Base-by-base conservation (phyloP, 768 basidiomycete species). In the Hysterangium stoloniferum region DNA sequence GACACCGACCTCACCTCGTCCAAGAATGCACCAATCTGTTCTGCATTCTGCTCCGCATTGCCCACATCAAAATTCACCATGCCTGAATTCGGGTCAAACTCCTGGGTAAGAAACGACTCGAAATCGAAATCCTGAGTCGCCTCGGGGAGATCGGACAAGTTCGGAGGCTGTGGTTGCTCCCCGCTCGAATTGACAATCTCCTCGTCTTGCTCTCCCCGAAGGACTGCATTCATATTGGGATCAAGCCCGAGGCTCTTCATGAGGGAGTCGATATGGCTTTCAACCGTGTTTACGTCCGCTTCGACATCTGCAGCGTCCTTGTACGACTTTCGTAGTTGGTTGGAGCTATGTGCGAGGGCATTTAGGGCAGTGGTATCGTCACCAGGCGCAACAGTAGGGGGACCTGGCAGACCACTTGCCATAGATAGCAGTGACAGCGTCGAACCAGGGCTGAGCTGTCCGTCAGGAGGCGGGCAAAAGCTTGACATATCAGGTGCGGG, bases 221-320 rank as follows among this genome's bases (percentile, higher is more conserved):
- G 49, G 8, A 31, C 27, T n/a, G 49, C 49, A 13, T 20, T 31
- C 19, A 66, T 31, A 9, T 42, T 52, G 17, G 80, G 70, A 60
- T 88, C 83, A 42, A 86, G 63, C 6, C 84, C 85, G 40, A 90
- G 73, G 42, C 75, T 75, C 55, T 84, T 73, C 27, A 91, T 84
- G 53, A 93, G 70, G 5, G 77, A 76, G 52, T 86, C 76, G 36
- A 94, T 80, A 53, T 77, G 80, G 11, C 66, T 69, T 54, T 84
- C 78, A 47, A 91, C 65, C 32, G 78, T 76, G 55, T 82, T 80
- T 24, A 92, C 85, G 50, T 87, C 84, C 40, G 75, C 73, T 52
- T 82, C 79, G 38, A 92, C 81, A 54, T 84, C 83, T 24, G 72
- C 61, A 0, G 86, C 71, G 29, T 70, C 73, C 41, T 71, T 75